Percentiles rank a stretch among this genome's conserved stretches.
Conservation (phyloP, 805 yeast species). For the Metschnikowia vanudenii region DNA sequence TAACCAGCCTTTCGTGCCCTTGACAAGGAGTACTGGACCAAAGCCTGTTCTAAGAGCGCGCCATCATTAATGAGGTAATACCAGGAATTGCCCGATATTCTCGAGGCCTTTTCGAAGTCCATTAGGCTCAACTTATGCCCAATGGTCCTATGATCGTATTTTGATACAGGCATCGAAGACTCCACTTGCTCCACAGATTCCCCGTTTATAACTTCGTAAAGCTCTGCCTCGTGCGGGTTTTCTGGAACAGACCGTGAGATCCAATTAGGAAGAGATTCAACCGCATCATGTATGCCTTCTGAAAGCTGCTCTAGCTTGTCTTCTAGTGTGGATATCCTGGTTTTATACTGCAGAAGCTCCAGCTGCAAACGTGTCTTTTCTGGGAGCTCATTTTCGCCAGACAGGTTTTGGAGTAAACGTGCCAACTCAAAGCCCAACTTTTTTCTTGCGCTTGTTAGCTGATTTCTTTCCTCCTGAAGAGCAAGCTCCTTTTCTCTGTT, state of each 20-base stretch:
- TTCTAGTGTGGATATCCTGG: constrained; percentile 28
- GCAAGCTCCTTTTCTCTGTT: constrained; percentile 27
- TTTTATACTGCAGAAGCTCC: constrained; percentile 26
- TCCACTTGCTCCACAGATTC: constrained; percentile 29
- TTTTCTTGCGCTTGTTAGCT: constrained; percentile 28
- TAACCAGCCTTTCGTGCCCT: constrained; percentile 69
- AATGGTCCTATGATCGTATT: constrained; percentile 65
- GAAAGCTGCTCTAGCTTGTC: constrained; percentile 28
- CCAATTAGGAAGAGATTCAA: constrained; percentile 62
- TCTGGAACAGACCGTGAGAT: constrained; percentile 48
- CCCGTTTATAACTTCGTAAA: constrained; percentile 56
- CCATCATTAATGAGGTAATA: constrained; percentile 83
- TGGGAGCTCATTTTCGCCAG: constrained; percentile 6
- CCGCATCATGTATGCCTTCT: constrained; percentile 34
- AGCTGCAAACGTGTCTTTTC: constrained; percentile 15
- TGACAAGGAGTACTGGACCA: constrained; percentile 72
- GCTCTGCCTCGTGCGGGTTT: constrained; percentile 38
- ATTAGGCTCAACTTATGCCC: constrained; percentile 64
- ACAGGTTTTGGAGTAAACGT: constrained; percentile 19
- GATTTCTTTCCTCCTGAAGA: constrained; percentile 24
- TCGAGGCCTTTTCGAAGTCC: constrained; percentile 70
- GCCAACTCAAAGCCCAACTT: constrained; percentile 28
- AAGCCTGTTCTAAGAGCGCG: constrained; percentile 85
- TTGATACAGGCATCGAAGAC: constrained; percentile 17
- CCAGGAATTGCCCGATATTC: constrained; percentile 82